These are phyloP conservation scores for Groenewaldozyma tartarivorans DNA, from an alignment of 805 yeast species.

Conservation along the genomic window DNA sequence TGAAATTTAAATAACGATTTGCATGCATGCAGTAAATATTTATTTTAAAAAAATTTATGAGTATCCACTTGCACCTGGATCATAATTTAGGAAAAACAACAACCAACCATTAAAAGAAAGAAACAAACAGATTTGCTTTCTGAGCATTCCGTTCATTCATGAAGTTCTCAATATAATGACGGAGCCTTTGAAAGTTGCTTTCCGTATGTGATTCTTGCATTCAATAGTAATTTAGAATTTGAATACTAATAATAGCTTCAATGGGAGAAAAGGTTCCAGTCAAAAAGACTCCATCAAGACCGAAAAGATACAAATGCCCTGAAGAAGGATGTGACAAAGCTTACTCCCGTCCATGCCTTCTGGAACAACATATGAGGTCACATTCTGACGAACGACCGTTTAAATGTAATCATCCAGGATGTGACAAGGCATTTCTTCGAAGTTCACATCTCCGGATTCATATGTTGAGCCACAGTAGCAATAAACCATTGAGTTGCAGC, in stretches of 20 bases:
- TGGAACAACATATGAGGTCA: slow-evolving; percentile 70
- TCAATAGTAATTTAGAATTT: not conserved
- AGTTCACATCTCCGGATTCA: slow-evolving; percentile 79
- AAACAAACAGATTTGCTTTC: too few species aligned
- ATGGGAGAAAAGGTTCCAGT: slow-evolving; percentile 10
- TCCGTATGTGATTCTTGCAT: not conserved
- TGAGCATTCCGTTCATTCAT: too few species aligned
- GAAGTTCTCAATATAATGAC: not conserved
- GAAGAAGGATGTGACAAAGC: slow-evolving; percentile 62
- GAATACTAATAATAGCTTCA: slow-evolving; percentile 1
- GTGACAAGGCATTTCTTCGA: slow-evolving; percentile 59
- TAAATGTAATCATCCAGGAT: slow-evolving; percentile 42
- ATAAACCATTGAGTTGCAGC: slow-evolving; percentile 64
- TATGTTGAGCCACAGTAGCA: slow-evolving; percentile 48
- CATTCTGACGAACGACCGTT: slow-evolving; percentile 79
- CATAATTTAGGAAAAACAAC: too few species aligned
- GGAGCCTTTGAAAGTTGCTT: not conserved
- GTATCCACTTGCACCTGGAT: too few species aligned
- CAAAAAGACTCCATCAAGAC: slow-evolving; percentile 26
- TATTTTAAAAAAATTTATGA: too few species aligned
- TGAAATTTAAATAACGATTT: too few species aligned
- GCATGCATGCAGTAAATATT: too few species aligned
- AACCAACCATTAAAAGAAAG: too few species aligned
- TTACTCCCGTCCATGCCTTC: slow-evolving; percentile 69
- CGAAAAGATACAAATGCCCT: slow-evolving; percentile 56